Percentiles rank a stretch among this genome's conserved stretches.
phyloP scores from a whole-genome alignment of 2,329 filamentous ascomycete species.

The Cordyceps fumosorosea region DNA sequence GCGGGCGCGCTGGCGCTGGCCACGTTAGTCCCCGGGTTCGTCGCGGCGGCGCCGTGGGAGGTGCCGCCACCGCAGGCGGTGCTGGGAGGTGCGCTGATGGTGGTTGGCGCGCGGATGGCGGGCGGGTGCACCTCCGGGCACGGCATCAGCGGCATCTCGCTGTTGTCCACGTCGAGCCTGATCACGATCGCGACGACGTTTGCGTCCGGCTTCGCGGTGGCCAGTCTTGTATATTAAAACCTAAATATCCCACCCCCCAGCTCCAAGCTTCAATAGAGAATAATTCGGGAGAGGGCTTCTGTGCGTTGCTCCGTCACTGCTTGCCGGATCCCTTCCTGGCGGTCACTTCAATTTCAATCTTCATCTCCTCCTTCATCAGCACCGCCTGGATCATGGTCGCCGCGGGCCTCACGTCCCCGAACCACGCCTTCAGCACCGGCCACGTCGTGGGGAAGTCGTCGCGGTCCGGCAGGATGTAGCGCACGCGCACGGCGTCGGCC shows the following conservation, averaged over 20 bases:
- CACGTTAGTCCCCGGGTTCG: slow-evolving; percentile 25
- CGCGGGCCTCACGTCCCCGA: slow-evolving; percentile 43
- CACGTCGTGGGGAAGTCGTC: slow-evolving; percentile 42
- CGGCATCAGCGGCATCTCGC: slow-evolving; percentile 60
- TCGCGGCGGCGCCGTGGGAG: slow-evolving; percentile 20
- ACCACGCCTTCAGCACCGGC: slow-evolving; percentile 43
- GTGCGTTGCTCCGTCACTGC: neutral
- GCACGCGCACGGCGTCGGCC: slow-evolving; percentile 43
- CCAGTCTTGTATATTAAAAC: slow-evolving; percentile 17
- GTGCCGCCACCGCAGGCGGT: slow-evolving; percentile 35
- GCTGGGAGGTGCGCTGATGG: slow-evolving; percentile 50
- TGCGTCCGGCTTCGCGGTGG: slow-evolving; percentile 35
- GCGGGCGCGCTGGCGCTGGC: slow-evolving; percentile 38
- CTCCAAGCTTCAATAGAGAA: neutral
- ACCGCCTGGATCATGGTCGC: slow-evolving; percentile 47
- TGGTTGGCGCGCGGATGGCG: slow-evolving; percentile 53
- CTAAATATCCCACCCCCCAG: neutral
- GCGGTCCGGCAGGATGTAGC: slow-evolving; percentile 44
- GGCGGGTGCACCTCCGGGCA: slow-evolving; percentile 65
- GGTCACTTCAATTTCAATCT: slow-evolving; percentile 39
- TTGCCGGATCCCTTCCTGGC: slow-evolving; percentile 25
- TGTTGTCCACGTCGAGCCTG: slow-evolving; percentile 55
- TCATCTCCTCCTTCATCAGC: slow-evolving; percentile 44
- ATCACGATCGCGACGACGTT: slow-evolving; percentile 55
- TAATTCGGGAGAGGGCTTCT: neutral